Evolutionary conservation across 768 basidiomycete species (phyloP).

Genomic region (Phylloporus arenicola): DNA sequence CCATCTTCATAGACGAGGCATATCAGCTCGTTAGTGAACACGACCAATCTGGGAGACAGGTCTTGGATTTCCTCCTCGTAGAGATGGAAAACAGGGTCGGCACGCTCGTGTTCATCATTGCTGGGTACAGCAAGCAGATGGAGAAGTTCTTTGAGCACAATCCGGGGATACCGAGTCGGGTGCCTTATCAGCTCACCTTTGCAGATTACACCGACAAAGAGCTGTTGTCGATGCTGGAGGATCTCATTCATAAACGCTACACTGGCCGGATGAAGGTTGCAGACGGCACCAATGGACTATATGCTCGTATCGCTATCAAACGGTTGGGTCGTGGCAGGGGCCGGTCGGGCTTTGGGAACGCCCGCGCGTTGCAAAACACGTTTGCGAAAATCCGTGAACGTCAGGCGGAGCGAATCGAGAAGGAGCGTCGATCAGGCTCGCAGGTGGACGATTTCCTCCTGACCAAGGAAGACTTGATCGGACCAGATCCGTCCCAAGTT

Average conservation of each 20-base stretch:
- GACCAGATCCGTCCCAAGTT: conserved; percentile 54
- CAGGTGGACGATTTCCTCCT: conserved; percentile 49
- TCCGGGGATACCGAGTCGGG: conserved; percentile 61
- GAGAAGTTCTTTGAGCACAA: conserved; percentile 77
- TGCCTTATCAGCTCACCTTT: conserved; percentile 57
- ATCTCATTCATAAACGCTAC: conserved; percentile 42
- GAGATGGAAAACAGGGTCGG: conserved; percentile 73
- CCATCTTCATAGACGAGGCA: conserved; percentile 70
- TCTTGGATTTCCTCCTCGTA: conserved; percentile 65
- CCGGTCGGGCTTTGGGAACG: conserved; percentile 61
- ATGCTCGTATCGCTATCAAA: conserved; percentile 50
- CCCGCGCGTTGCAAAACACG: conserved; percentile 53
- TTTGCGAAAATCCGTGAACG: conserved; percentile 44
- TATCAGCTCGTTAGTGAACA: conserved; percentile 56
- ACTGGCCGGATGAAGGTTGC: conserved; percentile 51
- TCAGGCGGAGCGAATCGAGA: conserved; percentile 47
- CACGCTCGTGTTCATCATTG: conserved; percentile 62
- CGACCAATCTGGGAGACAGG: conserved; percentile 47
- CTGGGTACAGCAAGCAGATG: conserved; percentile 70
- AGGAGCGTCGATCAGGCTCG: conserved; percentile 37
- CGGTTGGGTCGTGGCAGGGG: conserved; percentile 60
- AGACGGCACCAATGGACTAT: conserved; percentile 51
- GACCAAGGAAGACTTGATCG: conserved; percentile 54
- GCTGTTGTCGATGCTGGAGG: conserved; percentile 49
- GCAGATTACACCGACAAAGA: conserved; percentile 58